Conservation (phyloP, 164 flowering plant genomes). For the Tetrastigma voinierianum region DNA sequence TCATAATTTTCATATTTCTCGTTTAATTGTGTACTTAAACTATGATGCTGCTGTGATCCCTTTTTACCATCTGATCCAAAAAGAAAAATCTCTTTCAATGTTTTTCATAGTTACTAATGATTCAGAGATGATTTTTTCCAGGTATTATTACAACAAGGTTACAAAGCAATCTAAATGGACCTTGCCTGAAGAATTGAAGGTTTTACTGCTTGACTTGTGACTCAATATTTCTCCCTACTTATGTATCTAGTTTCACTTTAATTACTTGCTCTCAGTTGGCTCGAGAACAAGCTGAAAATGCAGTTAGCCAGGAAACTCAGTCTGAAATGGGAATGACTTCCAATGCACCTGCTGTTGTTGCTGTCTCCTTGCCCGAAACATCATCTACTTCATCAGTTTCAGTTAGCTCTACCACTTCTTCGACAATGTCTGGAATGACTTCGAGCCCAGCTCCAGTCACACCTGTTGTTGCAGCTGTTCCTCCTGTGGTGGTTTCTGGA, state of each 20-base stretch:
- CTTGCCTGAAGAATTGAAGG: conserved; percentile 93
- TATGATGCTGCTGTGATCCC: neutral
- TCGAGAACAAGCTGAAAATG: conserved; percentile 78
- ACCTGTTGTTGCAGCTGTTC: conserved; percentile 38
- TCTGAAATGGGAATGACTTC: conserved; percentile 26
- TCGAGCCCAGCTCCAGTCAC: conserved; percentile 67
- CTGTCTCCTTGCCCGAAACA: conserved; percentile 27
- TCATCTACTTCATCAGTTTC: conserved; percentile 16
- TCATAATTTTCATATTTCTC: conserved; percentile 1
- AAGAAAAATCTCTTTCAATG: too few relatives aligned
- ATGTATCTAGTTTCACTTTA: conserved; percentile 3
- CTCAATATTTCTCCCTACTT: neutral
- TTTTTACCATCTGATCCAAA: too few relatives aligned
- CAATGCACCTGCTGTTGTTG: conserved; percentile 21
- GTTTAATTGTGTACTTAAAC: neutral
- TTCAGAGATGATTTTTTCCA: too few relatives aligned
- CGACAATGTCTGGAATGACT: conserved; percentile 26
- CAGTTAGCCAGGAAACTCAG: conserved; percentile 35
- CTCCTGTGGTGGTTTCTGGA: conserved; percentile 38
- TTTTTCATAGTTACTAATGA: neutral
- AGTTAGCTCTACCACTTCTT: conserved; percentile 27
- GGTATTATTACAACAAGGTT: conserved; percentile 88
- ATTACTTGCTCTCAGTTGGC: conserved; percentile 58
- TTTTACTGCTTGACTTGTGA: conserved; percentile 15
- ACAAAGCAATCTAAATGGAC: conserved; percentile 90